Conservation (phyloP, 2,329 filamentous ascomycete genomes). For the Neonectria hederae region DNA sequence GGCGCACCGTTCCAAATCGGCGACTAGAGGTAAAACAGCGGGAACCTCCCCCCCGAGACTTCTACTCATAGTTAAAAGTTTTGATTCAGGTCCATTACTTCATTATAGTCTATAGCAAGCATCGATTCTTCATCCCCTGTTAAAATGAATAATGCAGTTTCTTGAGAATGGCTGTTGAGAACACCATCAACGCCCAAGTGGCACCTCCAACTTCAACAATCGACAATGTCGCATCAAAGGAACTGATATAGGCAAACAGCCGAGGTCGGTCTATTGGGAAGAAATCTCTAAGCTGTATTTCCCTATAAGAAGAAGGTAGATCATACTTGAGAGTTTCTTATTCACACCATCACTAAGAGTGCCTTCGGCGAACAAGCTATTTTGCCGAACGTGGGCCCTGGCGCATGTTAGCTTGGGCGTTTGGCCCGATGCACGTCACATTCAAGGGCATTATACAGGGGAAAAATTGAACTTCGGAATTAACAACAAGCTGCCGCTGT, state of each 20-base stretch:
- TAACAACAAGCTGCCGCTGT: background rate
- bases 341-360: background rate
- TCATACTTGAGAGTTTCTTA: background rate
- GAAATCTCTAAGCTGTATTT: background rate
- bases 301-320: background rate
- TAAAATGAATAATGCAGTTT: background rate
- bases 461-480: background rate
- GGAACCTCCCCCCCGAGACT: background rate
- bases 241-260: background rate
- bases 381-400: background rate
- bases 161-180: background rate
- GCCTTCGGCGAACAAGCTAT: background rate
- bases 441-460: background rate
- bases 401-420: background rate
- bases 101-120: no score
- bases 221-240: constrained; percentile 35
- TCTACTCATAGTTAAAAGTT: background rate
- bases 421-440: background rate
- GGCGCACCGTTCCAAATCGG: constrained; percentile 42
- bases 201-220: constrained; percentile 3
- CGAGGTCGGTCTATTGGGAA: background rate
- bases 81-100: no score
- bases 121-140: background rate
- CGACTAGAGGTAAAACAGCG: background rate
- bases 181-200: background rate